phyloP scores from a whole-genome alignment of 352 stramenopile species.

The Phytophthora fragariaefolia region DNA sequence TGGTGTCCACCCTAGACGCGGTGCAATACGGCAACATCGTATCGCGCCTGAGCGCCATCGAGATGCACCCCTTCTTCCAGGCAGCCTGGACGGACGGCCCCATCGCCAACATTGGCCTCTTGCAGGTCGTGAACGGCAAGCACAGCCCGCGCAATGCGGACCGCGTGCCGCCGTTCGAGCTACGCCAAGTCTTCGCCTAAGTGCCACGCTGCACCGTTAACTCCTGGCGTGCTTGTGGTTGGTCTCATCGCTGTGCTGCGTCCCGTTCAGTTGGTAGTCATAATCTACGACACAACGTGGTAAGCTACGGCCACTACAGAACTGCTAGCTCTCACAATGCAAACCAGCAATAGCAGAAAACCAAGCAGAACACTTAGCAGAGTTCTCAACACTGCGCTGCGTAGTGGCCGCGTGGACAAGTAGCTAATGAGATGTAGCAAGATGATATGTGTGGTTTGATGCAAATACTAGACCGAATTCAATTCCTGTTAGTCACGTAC shows the following conservation, averaged over 20 bases:
- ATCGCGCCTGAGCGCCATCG: not conserved
- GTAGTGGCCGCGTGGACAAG: too few relatives aligned
- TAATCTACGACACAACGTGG: conserved; percentile 6
- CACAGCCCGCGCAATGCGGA: not conserved
- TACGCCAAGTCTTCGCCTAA: not conserved
- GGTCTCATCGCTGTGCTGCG: not conserved
- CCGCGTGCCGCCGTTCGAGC: not conserved
- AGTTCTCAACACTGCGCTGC: too few relatives aligned
- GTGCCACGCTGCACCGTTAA: not conserved
- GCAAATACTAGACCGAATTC: too few relatives aligned
- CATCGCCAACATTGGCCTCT: not conserved
- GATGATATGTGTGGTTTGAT: too few relatives aligned
- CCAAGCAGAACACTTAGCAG: too few relatives aligned
- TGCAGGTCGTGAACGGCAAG: not conserved
- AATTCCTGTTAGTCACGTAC: too few relatives aligned
- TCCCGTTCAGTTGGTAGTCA: conserved; percentile 21
- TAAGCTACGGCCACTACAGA: not conserved
- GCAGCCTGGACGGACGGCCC: not conserved
- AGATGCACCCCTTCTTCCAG: conserved; percentile 7
- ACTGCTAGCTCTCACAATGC: not conserved
- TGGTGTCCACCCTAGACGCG: not conserved
- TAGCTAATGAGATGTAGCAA: too few relatives aligned
- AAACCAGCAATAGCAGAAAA: too few relatives aligned
- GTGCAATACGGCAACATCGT: not conserved
- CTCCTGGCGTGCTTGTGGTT: conserved; percentile 9